These are phyloP conservation scores for Kwoniella pini DNA, from an alignment of 768 basidiomycete species.

Conservation along the genomic window DNA sequence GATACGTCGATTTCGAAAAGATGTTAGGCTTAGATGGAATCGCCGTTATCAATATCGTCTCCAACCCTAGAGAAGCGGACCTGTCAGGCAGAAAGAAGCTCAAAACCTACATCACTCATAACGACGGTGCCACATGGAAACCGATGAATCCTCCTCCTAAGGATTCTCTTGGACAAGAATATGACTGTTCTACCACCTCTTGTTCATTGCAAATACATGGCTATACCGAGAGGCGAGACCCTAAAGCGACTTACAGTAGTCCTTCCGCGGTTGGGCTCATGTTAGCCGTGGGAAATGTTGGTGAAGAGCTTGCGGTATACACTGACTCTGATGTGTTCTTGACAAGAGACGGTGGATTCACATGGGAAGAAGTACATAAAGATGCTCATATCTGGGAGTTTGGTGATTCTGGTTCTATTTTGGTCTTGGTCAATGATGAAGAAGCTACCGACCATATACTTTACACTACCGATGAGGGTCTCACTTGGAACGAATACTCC, in stretches of 20 bases:
- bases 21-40: conserved; percentile 94
- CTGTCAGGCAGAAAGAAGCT: conserved; percentile 72
- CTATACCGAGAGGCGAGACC: conserved; percentile 88
- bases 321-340: conserved; percentile 91
- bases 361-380: conserved; percentile 98
- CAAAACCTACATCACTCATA: conserved; percentile 88
- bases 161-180: conserved; percentile 74
- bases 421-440: conserved; percentile 94
- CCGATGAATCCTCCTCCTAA: conserved; percentile 68
- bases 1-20: conserved; percentile 97
- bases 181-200: conserved; percentile 67
- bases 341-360: conserved; percentile 92
- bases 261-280: conserved; percentile 82
- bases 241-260: conserved; percentile 88
- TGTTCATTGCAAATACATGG: conserved; percentile 92
- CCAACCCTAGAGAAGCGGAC: conserved; percentile 73
- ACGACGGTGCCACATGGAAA: conserved; percentile 95
- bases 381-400: conserved; percentile 98
- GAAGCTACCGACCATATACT: conserved; percentile 83
- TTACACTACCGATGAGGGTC: conserved; percentile 86
- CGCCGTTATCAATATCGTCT: conserved; percentile 85
- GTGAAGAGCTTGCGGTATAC: conserved; percentile 76
- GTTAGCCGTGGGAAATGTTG: conserved; percentile 96
- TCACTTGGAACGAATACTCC: conserved; percentile 81
- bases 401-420: conserved; percentile 91